These are phyloP conservation scores for Nicotiana rustica DNA, from an alignment of 305 asterid genomes.

Conservation along the genomic window DNA sequence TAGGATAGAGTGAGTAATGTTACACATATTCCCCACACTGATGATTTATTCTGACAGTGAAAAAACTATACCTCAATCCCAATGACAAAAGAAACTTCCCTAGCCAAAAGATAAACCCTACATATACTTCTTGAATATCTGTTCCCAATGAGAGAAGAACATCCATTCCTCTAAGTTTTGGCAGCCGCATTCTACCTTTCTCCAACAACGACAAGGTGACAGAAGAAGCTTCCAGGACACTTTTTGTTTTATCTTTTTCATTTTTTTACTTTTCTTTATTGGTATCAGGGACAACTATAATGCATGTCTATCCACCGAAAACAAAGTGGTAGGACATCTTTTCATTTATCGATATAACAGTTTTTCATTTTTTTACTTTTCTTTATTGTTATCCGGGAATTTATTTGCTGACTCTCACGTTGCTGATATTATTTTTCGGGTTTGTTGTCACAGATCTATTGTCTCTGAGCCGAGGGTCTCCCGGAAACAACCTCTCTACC, in stretches of 20 bases:
- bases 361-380: too few relatives aligned
- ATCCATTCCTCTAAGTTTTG: background rate
- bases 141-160: background rate
- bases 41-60: background rate
- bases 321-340: background rate
- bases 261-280: background rate
- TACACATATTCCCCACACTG: background rate
- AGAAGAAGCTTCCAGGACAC: background rate
- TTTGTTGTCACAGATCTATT: too few relatives aligned
- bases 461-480: too few relatives aligned
- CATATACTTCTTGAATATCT: background rate
- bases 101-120: background rate
- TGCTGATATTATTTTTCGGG: too few relatives aligned
- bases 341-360: background rate
- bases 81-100: background rate
- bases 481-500: too few relatives aligned
- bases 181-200: constrained; percentile 9
- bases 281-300: constrained; percentile 17
- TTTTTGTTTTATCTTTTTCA: background rate
- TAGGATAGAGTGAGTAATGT: too few relatives aligned
- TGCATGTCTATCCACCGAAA: constrained; percentile 9
- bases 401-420: too few relatives aligned
- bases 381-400: too few relatives aligned
- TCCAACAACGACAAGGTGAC: background rate
- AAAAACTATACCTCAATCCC: background rate